phyloP scores from a whole-genome alignment of 257 asterid genomes.

The Marsdenia floribunda region DNA sequence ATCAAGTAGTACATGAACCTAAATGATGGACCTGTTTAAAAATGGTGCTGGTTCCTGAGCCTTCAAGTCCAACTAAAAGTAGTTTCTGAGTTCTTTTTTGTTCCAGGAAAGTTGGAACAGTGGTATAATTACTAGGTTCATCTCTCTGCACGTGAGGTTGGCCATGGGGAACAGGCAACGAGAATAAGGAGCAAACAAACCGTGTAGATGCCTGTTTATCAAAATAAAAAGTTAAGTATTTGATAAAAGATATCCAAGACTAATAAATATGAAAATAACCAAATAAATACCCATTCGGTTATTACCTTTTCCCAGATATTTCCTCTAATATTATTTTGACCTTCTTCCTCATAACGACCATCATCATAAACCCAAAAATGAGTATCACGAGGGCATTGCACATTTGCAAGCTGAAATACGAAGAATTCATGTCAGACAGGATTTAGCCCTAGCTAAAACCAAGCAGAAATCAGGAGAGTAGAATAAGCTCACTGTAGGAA shows the following conservation, averaged over 20 bases:
- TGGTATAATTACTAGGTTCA: constrained; percentile 66
- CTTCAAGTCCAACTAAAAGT: constrained; percentile 78
- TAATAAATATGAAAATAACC: constrained; percentile 4
- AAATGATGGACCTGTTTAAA: constrained; percentile 68
- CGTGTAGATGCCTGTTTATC: constrained; percentile 70
- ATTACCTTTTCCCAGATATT: constrained; percentile 95
- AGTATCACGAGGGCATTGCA: constrained; percentile 97
- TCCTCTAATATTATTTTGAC: constrained; percentile 95
- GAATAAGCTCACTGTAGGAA: neutral
- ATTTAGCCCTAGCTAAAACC: neutral
- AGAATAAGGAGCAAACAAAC: constrained; percentile 77
- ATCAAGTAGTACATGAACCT: neutral
- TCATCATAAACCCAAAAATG: constrained; percentile 99
- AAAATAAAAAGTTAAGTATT: constrained; percentile 9
- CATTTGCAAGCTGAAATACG: constrained; percentile 70
- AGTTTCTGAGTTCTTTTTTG: constrained; percentile 73
- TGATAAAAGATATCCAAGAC: constrained; percentile 14
- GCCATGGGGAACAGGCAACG: constrained; percentile 88
- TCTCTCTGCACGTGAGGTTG: constrained; percentile 70
- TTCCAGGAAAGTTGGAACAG: constrained; percentile 70
- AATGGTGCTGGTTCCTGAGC: constrained; percentile 94
- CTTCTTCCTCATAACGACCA: constrained; percentile 98
- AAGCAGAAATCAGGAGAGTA: neutral
- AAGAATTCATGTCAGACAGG: constrained; percentile 9
- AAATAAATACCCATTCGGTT: neutral